Evolutionary conservation across 352 stramenopile species (phyloP).

Genomic region (Phytophthora vignae): DNA sequence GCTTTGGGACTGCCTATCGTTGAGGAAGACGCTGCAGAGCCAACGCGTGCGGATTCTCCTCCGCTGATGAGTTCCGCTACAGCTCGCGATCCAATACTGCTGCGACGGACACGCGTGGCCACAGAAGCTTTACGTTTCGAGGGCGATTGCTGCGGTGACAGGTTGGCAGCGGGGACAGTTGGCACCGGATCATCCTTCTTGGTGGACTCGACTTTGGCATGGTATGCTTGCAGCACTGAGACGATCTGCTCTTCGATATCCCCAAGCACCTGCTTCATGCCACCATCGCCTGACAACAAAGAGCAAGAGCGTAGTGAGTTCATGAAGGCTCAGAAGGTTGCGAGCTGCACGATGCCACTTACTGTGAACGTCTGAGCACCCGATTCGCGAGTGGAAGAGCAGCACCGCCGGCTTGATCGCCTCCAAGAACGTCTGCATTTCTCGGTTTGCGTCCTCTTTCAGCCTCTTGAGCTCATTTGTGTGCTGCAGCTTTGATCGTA

Average conservation of each 20-base stretch:
- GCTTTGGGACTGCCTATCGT: slow-evolving; percentile 9
- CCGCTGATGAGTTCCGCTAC: slow-evolving; percentile 12
- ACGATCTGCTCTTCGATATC: slow-evolving; percentile 84
- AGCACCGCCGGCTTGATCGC: slow-evolving; percentile 70
- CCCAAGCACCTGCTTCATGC: slow-evolving; percentile 79
- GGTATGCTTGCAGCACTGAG: slow-evolving; percentile 68
- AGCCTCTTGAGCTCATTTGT: slow-evolving; percentile 80
- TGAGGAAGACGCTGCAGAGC: slow-evolving; percentile 12
- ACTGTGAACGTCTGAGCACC: slow-evolving; percentile 75
- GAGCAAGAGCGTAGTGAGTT: neutral
- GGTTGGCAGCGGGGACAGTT: slow-evolving; percentile 3
- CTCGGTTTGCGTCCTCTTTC: slow-evolving; percentile 76
- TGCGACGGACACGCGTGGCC: slow-evolving; percentile 18
- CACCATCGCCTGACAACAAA: slow-evolving; percentile 39
- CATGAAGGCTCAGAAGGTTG: neutral
- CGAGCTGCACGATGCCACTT: slow-evolving; percentile 1
- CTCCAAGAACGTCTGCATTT: slow-evolving; percentile 73
- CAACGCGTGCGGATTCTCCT: slow-evolving; percentile 8
- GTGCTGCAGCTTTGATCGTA: slow-evolving; percentile 69
- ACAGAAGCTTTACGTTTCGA: slow-evolving; percentile 32
- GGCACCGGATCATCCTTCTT: slow-evolving; percentile 37
- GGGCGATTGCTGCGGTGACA: slow-evolving; percentile 19
- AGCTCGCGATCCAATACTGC: slow-evolving; percentile 13
- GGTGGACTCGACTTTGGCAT: slow-evolving; percentile 63
- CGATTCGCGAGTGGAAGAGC: slow-evolving; percentile 73